Percentiles rank a stretch among this genome's conserved stretches.
These are phyloP conservation scores for Globisporangium spinosum DNA, from an alignment of 352 stramenopile species.

Conservation along the genomic window DNA sequence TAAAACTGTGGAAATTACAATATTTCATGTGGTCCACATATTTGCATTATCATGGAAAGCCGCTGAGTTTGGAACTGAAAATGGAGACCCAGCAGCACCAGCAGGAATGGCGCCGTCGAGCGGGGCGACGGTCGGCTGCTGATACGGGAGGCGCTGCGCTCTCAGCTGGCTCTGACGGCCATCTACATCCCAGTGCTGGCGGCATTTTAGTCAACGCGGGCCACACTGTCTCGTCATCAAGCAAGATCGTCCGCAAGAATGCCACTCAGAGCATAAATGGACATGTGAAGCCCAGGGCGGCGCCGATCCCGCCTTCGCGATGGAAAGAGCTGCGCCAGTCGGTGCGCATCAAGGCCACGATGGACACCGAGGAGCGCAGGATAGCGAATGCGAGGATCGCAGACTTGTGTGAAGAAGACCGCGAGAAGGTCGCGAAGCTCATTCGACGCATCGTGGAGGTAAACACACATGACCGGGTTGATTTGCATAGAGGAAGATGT, in stretches of 20 bases:
- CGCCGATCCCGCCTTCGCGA: slow-evolving; percentile 29
- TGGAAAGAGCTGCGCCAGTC: slow-evolving; percentile 72
- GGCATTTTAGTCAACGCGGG: not conserved
- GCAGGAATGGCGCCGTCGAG: slow-evolving; percentile 18
- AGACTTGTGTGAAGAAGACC: slow-evolving; percentile 70
- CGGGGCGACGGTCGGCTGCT: slow-evolving; percentile 7
- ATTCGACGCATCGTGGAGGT: slow-evolving; percentile 73
- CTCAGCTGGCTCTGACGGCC: not conserved
- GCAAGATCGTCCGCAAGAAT: slow-evolving; percentile 20
- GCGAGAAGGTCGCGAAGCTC: slow-evolving; percentile 79
- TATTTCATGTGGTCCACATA: slow-evolving; percentile 7
- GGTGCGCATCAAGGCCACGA: slow-evolving; percentile 48
- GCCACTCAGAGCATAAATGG: not conserved
- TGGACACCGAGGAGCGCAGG: slow-evolving; percentile 30
- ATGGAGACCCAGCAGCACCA: slow-evolving; percentile 15
- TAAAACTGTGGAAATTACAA: not conserved
- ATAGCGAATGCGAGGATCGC: slow-evolving; percentile 41
- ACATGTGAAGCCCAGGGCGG: slow-evolving; percentile 1
- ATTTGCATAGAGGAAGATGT: not conserved
- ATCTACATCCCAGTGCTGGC: not conserved
- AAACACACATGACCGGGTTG: not conserved
- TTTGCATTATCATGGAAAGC: not conserved
- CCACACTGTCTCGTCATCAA: slow-evolving; percentile 18
- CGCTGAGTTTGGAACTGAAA: slow-evolving; percentile 3
- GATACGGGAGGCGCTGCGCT: not conserved